Conservation (phyloP, 139 green algal genomes). For the Coccomyxa sp. region DNA sequence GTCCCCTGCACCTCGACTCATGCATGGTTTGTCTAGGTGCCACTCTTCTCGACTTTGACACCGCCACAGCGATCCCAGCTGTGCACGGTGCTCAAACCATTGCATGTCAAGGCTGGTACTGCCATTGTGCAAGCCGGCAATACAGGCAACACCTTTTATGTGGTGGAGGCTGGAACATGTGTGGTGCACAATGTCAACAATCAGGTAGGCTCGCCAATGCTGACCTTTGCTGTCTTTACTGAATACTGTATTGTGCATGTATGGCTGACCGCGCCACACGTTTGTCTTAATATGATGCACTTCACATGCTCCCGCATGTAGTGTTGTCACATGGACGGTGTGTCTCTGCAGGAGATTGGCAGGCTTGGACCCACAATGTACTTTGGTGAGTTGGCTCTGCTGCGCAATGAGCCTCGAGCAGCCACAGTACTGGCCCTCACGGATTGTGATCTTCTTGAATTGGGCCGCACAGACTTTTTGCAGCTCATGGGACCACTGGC, state of each 20-base stretch:
- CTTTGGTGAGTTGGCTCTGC: slow-evolving; percentile 89
- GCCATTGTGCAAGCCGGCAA: slow-evolving; percentile 62
- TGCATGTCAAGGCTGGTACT: slow-evolving; percentile 33
- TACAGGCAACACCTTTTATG: slow-evolving; percentile 77
- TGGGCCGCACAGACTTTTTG: slow-evolving; percentile 52
- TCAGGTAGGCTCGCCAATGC: slow-evolving; percentile 14
- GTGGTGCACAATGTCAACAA: slow-evolving; percentile 17
- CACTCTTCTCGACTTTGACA: slow-evolving; percentile 42
- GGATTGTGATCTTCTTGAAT: slow-evolving; percentile 53
- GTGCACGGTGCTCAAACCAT: slow-evolving; percentile 31
- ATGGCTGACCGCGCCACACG: background rate
- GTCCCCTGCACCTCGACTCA: background rate
- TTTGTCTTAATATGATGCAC: background rate
- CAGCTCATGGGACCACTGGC: slow-evolving; percentile 50
- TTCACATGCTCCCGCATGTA: too few species aligned
- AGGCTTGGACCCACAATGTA: slow-evolving; percentile 46
- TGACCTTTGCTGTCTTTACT: background rate
- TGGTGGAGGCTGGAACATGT: slow-evolving; percentile 78
- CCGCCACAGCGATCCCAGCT: slow-evolving; percentile 43
- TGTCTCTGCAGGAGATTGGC: slow-evolving; percentile 13
- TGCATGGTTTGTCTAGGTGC: slow-evolving; percentile 27
- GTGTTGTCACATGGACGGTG: too few species aligned
- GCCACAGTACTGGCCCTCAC: slow-evolving; percentile 71
- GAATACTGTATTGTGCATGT: background rate
- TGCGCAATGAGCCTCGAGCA: slow-evolving; percentile 67